Percentiles rank a stretch among this genome's conserved stretches.
These are phyloP conservation scores for Escallonia herrerae DNA, from an alignment of 129 eudicot species.

Conservation along the genomic window DNA sequence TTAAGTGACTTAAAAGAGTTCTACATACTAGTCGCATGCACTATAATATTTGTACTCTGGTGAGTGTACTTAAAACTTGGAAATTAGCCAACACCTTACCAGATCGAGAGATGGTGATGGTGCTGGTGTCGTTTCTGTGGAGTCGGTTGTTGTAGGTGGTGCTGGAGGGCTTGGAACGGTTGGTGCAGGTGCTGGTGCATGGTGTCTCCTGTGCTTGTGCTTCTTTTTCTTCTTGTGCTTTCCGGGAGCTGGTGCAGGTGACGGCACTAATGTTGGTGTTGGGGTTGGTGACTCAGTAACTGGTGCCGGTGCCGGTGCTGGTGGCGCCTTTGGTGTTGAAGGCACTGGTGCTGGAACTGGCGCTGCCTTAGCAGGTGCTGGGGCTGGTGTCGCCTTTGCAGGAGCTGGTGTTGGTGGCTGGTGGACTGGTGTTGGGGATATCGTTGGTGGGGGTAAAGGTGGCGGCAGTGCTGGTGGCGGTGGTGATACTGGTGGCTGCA, in stretches of 20 bases:
- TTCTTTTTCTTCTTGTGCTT: slow-evolving; percentile 34
- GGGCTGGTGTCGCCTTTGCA: slow-evolving; percentile 31
- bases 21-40: too few species aligned
- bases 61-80: background rate
- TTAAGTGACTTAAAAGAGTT: slow-evolving; percentile 14
- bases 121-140: slow-evolving; percentile 62
- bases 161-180: slow-evolving; percentile 75
- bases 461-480: slow-evolving; percentile 31
- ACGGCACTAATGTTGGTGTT: slow-evolving; percentile 35
- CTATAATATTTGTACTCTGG: too few species aligned
- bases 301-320: slow-evolving; percentile 40
- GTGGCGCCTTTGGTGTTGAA: slow-evolving; percentile 32
- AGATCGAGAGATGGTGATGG: slow-evolving; percentile 70
- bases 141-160: slow-evolving; percentile 55
- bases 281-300: slow-evolving; percentile 32
- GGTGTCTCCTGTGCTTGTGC: slow-evolving; percentile 77
- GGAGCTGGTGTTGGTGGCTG: too few species aligned
- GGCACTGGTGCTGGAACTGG: slow-evolving; percentile 26
- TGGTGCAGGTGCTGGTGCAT: slow-evolving; percentile 90
- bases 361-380: slow-evolving; percentile 29
- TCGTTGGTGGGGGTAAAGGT: slow-evolving; percentile 29
- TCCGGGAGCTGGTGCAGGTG: slow-evolving; percentile 51
- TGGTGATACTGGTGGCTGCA: slow-evolving; percentile 29
- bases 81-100: slow-evolving; percentile 28
- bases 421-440: too few species aligned